Base-by-base conservation (phyloP, 257 asterid species). In the Solanum clarkiae region DNA sequence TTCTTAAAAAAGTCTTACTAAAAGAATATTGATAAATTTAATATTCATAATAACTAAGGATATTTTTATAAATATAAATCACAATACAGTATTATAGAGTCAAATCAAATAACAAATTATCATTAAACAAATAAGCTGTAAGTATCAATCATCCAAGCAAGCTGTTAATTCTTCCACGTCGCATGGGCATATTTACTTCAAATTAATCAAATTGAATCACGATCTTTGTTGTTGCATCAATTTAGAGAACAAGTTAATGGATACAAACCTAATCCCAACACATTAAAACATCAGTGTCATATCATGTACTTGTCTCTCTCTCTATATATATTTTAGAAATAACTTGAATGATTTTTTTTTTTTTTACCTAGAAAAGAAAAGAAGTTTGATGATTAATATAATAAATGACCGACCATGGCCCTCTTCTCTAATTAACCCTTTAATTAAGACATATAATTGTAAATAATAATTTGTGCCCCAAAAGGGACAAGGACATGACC, bases 401-500 rank as follows among this genome's bases (percentile, higher is more conserved):
- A 70, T 75, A 84, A 81, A 75, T 3, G 88, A 87, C 94, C 93
- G 90, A 93, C 94, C 90, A 82, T n/a, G 90, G 91, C 62, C 92
- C 90, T 91, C 45, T 9, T n/a, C 3, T 12, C 7, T 8, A 77
- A 77, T 70, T 70, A 51, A 14, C 13, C 82, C 57, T 12, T 72
- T 45, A 72, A 45, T 75, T 75, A 75, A 49, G 60, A 77, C 47
- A 16, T 69, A 77, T n/a, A 83, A 91, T 86, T 88, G 86, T 53
- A 65, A 88, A 88, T 75, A 70, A 70, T 36, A 17, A 36, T 81
- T 62, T 80, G 71, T 77, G 82, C 14, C 63, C 63, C 53, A 26
- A 53, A 77, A 51, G 65, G 65, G 17, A 51, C 65, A 53, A 51
- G 51, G 85, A 77, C 72, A 77, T 91, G 90, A 89, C 85, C 87